Base-by-base conservation (phyloP, 768 basidiomycete genomes). In the Tremella mesenterica region DNA sequence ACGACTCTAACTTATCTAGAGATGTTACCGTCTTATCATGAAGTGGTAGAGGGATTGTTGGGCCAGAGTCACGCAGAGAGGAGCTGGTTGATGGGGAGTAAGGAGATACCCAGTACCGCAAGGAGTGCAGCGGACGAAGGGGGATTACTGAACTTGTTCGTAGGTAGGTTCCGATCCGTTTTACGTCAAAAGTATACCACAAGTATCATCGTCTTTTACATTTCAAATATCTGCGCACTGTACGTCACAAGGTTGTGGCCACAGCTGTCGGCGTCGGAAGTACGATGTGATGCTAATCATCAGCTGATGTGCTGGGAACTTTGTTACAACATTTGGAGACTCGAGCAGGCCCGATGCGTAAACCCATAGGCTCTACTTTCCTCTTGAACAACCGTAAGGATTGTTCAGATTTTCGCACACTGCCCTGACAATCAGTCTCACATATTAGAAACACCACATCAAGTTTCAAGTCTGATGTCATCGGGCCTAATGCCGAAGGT, bases 41-140 rank as follows among this genome's bases (percentile, higher is more conserved):
- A 52, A 25, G 56, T 54, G 8, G 61, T 73, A 0, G 60, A 62
- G 27, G 54, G 59, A 9, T 39, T 73, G 2, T 50, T 73, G 31
- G 54, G 52, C 12, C 55, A 58, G 31, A 61, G 58, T 38, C 67
- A 69, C 18, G 61, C 61, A 14, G 69, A 73, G 39, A 54, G 71
- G 23, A 73, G 68, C 52, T 73, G 71, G 71, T 59, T 73, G 51
- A 73, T 73, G 71, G 71, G 71, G 13, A 59, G 58, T 20, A 64
- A 63, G 18, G 63, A 68, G 12, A 41, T 56, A 1, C 65, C 68
- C 4, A 63, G 63, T 52, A 46, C 54, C 21, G 65, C 49, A 8
- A 55, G 56, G 18, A 48, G 34, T 23, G 60, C 59, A 1, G 50
- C 28, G 8, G 68, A 65, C n/a, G 69, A 69, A 27, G 71, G 69